phyloP scores from a whole-genome alignment of 2,329 filamentous ascomycete species.

The Cladosporium colombiae region DNA sequence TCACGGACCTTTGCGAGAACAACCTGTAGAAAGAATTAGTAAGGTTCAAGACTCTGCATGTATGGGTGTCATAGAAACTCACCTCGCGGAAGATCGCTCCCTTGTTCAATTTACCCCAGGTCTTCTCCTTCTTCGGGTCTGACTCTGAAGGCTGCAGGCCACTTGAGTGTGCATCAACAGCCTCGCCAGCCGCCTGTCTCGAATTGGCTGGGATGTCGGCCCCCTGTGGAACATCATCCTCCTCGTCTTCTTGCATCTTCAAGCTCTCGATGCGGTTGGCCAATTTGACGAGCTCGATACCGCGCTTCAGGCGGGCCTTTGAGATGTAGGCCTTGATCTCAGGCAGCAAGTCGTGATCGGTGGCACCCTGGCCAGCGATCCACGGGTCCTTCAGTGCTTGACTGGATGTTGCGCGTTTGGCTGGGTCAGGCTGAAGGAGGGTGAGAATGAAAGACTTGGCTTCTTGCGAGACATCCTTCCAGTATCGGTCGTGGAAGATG shows the following conservation, averaged over 20 bases:
- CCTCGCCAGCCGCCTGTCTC: constrained; percentile 56
- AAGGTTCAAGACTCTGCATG: neutral
- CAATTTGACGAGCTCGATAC: constrained; percentile 94
- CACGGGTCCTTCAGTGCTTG: constrained; percentile 52
- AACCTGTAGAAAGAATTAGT: constrained; percentile 29
- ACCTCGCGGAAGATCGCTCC: constrained; percentile 89
- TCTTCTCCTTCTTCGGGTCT: constrained; percentile 46
- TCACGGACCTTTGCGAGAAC: constrained; percentile 91
- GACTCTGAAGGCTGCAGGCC: constrained; percentile 30
- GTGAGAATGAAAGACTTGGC: constrained; percentile 90
- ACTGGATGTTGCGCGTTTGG: constrained; percentile 70
- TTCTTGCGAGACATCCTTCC: constrained; percentile 94
- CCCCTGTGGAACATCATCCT: constrained; percentile 64
- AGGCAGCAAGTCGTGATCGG: constrained; percentile 94
- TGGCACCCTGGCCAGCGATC: constrained; percentile 88
- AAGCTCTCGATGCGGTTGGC: constrained; percentile 93
- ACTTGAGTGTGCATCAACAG: constrained; percentile 36
- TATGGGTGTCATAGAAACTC: constrained; percentile 11
- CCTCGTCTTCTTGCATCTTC: constrained; percentile 89
- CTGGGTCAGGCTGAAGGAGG: constrained; percentile 76
- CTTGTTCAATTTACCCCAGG: constrained; percentile 60
- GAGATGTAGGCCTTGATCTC: constrained; percentile 95
- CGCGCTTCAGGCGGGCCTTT: constrained; percentile 84
- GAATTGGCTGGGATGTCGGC: constrained; percentile 64
- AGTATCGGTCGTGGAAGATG: constrained; percentile 96